Evolutionary conservation across 176 grass and related monocot species (phyloP), one percentile per base, ranked within the genome.

Genomic region (Typha latifolia): DNA sequence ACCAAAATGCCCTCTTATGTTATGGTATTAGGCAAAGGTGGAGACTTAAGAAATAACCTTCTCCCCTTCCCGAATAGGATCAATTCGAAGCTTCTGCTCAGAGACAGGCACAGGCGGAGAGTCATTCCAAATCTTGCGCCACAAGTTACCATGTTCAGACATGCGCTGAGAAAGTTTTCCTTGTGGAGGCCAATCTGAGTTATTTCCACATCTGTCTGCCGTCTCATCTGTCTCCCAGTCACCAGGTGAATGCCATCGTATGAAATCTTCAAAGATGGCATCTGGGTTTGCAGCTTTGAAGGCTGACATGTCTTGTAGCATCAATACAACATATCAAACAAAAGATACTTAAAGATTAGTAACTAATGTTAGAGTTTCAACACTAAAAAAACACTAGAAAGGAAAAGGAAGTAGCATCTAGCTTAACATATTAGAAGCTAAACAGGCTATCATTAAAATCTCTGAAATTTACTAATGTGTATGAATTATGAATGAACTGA

Each of bases 201-300:
- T 66, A 43, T 43, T 77, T 69, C 76, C 78, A 80, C 61, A 24
- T 72, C 48, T 76, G 51, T 79, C 78, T 69, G 47, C 63, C 14
- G 23, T 48, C 47, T 67, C 64, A 67, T 85, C 76, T n/a, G 69
- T 64, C 70, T 90, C 83, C 94, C 86, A 99, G 67, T 99, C 94
- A 78, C 89, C 89, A 77, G 94, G 89, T 49, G 94, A 99, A 89
- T 93, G 89, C 94, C 94, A 90, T 67, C 86, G 70, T 80, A 99
- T 99, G 75, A 99, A 99, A 87, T 99, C 94, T 82, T 99, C 94
- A 82, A 99, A 99, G 26, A 84, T 81, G 49, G 83, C 78, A 64
- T 92, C 86, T 74, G 89, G 94, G 22, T 99, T 99, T 84, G 94
- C 89, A 56, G 94, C 94, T 89, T 99, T 99, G 82, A 99, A 99